Base-by-base conservation (phyloP, 2,329 filamentous ascomycete species). In the Magnaporthiopsis rhizophila region DNA sequence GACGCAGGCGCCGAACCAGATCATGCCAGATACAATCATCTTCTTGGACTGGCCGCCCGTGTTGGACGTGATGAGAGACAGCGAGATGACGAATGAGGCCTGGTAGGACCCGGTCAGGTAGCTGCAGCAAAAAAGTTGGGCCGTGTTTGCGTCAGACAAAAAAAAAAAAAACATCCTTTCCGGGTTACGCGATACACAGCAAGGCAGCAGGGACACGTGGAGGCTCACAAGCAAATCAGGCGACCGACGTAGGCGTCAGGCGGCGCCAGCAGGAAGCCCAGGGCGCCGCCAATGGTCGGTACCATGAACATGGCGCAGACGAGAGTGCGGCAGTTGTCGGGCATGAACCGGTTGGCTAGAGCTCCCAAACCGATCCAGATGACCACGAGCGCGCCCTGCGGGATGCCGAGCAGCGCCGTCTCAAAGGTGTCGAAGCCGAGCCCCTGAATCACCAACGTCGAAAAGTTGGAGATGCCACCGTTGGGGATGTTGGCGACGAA, bases 381-480 rank as follows among this genome's bases (percentile, higher is more conserved):
- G 15, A 76, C 73, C 24, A 77, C 72, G 3, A 77, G 67, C 4
- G 66, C 71, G 3, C 76, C 76, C 59, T 77, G 74, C 0, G 76
- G 76, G 21, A 78, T 77, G 12, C 75, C 74, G 4, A 78, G 68
- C 4, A 78, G 70, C 4, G 75, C 72, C 2, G 76, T 78, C 32
- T 75, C 67, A 15, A 77, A 67, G 0, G 72, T 74, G 18, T 73
- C 67, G 68, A 85, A 86, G 8, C 85, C 83, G 36, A 86, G 81
- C 0, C 84, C 83, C 66, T 82, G 71, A 68, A 87, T 86, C 65
- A 87, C 84, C n/a, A 87, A 78, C 0, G 84, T 76, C 21, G 81
- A 82, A 64, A 87, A 87, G 67, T 86, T 86, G 36, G 79, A 81
- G 64, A 86, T 85, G 36, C 84, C 85, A 5, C 84, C 85, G 62